Percentiles rank a stretch among this genome's conserved stretches.
phyloP scores from a whole-genome alignment of 192 early-diverging fungal species.

The Backusella circina region DNA sequence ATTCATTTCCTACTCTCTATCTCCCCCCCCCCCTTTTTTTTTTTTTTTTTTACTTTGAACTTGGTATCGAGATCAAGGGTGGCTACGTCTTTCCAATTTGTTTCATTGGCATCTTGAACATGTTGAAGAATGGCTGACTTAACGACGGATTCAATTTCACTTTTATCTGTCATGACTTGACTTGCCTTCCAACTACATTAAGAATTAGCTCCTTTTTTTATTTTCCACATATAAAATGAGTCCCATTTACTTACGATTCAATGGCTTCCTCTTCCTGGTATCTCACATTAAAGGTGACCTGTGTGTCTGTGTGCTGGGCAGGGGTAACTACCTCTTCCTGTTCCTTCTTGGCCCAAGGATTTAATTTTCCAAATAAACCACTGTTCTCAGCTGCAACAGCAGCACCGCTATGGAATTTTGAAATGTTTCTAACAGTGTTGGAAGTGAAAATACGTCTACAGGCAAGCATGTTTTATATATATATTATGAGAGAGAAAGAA shows the following conservation, averaged over 20 bases:
- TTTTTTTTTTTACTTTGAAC: constrained; percentile 28
- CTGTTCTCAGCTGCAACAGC: background rate
- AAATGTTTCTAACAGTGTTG: background rate
- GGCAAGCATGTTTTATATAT: background rate
- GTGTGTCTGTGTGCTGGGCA: constrained; percentile 14
- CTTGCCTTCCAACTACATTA: constrained; percentile 21
- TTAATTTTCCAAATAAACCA: constrained; percentile 21
- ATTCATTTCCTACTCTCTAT: too few relatives aligned
- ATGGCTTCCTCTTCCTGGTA: constrained; percentile 15
- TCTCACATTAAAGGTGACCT: constrained; percentile 22
- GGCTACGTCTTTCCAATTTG: constrained; percentile 17
- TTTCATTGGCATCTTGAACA: background rate
- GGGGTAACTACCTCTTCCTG: constrained; percentile 17
- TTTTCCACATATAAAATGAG: too few relatives aligned
- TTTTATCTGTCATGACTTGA: constrained; percentile 16
- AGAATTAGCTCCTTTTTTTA: too few relatives aligned
- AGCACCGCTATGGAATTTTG: constrained; percentile 7
- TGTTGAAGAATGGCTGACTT: constrained; percentile 19
- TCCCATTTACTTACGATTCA: background rate
- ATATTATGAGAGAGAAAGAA: background rate
- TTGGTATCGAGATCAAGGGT: constrained; percentile 29
- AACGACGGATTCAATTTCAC: constrained; percentile 19
- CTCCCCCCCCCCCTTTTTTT: too few relatives aligned
- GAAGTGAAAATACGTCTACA: background rate
- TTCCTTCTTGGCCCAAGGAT: constrained; percentile 17